Percentiles rank a stretch among this genome's conserved stretches.
These are phyloP conservation scores for Phyllosticta citriasiana DNA, from an alignment of 2,329 filamentous ascomycete genomes.

Conservation along the genomic window DNA sequence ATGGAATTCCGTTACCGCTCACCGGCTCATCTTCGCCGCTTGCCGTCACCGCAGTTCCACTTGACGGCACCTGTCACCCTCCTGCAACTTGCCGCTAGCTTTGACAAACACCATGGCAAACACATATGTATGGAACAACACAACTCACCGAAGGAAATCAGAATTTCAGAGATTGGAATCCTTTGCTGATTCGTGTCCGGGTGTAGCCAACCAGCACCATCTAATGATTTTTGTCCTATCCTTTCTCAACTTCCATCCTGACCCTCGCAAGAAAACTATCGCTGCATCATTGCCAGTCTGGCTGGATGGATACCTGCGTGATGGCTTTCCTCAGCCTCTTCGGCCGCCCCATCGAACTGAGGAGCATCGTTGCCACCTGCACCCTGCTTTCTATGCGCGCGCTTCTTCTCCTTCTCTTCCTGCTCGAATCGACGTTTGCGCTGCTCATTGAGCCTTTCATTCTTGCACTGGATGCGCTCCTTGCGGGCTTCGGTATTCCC, in stretches of 20 bases:
- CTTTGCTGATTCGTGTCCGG: background rate
- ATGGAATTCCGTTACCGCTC: background rate
- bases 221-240: background rate
- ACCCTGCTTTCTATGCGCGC: slow-evolving; percentile 29
- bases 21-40: background rate
- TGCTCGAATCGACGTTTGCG: slow-evolving; percentile 43
- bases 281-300: slow-evolving; percentile 26
- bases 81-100: background rate
- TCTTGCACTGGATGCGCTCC: slow-evolving; percentile 75
- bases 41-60: background rate
- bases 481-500: slow-evolving; percentile 66
- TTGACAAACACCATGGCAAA: slow-evolving; percentile 13
- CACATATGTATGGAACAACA: slow-evolving; percentile 15
- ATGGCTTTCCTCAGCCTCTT: slow-evolving; percentile 4
- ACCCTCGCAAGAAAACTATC: background rate
- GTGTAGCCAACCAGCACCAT: background rate
- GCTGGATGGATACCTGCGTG: slow-evolving; percentile 28
- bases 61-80: background rate
- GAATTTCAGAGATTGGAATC: background rate
- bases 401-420: slow-evolving; percentile 36
- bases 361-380: slow-evolving; percentile 19
- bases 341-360: slow-evolving; percentile 9
- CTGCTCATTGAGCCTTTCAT: slow-evolving; percentile 69
- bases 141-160: slow-evolving; percentile 35
- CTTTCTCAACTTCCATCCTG: background rate